Evolutionary conservation across 2,329 filamentous ascomycete species (phyloP), one percentile per base, ranked within the genome.

Genomic region (Penicillium sp.): DNA sequence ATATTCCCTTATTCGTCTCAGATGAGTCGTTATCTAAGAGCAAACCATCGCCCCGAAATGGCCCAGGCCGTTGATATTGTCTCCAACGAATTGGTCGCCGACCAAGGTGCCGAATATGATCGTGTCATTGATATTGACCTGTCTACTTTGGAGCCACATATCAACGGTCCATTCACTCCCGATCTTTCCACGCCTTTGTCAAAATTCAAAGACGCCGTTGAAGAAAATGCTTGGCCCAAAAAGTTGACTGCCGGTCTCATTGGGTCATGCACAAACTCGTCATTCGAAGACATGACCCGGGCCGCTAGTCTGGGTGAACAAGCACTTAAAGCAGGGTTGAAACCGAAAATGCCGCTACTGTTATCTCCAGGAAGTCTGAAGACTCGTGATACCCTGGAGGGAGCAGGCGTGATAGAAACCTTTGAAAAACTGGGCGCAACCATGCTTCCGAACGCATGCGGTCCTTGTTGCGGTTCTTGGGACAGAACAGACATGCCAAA

Each of bases 101-200:
- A 99, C 66, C 81, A 95, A 77, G 91, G 91, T 65, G 90, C 90
- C 65, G 87, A 97, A 77, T 99, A 97, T 76, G 94, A 99, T 76
- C 84, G 97, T 79, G 77, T 97, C 65, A 91, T 97, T 69, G 93
- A 97, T 79, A 90, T 99, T 79, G 93, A 99, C 82, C 85, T 99
- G 55, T 88, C 85, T 58, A 89, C 93, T 77, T 87, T 99, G 48
- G 94, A 99, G 82, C 94, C 94, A 64, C 91, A 97, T 75, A 91
- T 99, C 81, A 99, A 99, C 81, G 94, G 94, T 64, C 94, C 94
- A 63, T 97, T 97, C 85, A 99, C 94, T 26, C 94, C 94, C 60
- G 94, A 99, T 85, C 83, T 99, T 78, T 92, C 91, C 56, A 97
- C 94, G 7, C 94, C 94, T 51, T 95, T 99, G 74, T 96, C 91